Percentiles rank a stretch among this genome's conserved stretches.
Conservation (phyloP, 129 eudicot genomes). For the carrot (Daucus carota) region DH1_v3.0 NC_030387.2:34643501-34644000, state of each 20-base stretch:
- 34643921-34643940: too few relatives aligned
- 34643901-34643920: not conserved
- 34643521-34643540: too few relatives aligned
- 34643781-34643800: slow-evolving; percentile 22
- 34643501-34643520: too few relatives aligned
- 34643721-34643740: slow-evolving; percentile 29
- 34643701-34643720: slow-evolving; percentile 77
- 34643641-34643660: slow-evolving; percentile 16
- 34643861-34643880: not conserved
- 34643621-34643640: not conserved
- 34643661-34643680: slow-evolving; percentile 80
- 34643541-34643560: too few relatives aligned
- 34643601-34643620: not conserved
- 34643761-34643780: slow-evolving; percentile 8
- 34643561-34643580: not conserved
- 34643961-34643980: not conserved
- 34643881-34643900: slow-evolving; percentile 1
- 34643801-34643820: slow-evolving; percentile 2
- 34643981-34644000: not conserved
- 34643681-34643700: slow-evolving; percentile 91
- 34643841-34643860: too few relatives aligned
- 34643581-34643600: not conserved
- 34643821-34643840: not conserved
- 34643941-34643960: not conserved
- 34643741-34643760: slow-evolving; percentile 6